Evolutionary conservation across 2,329 filamentous ascomycete species (phyloP).

Genomic region (Raffaelea deltoideospora): DNA sequence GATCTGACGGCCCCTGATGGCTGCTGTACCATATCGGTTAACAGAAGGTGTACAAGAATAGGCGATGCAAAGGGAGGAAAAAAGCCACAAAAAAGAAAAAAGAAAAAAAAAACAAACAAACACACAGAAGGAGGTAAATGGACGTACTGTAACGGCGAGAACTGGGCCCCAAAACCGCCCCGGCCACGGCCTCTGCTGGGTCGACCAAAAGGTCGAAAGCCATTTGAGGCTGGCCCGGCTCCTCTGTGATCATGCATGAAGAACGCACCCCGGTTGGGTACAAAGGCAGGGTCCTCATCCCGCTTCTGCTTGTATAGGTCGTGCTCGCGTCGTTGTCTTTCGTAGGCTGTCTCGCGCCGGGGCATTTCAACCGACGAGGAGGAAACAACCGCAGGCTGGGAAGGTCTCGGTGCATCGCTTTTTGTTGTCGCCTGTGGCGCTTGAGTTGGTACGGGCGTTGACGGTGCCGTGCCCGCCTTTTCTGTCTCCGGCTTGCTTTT

Average conservation of each 20-base stretch:
- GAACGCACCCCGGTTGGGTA: constrained; percentile 86
- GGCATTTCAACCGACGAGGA: constrained; percentile 3
- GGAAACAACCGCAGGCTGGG: constrained; percentile 19
- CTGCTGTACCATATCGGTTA: constrained; percentile 12
- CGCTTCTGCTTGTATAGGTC: constrained; percentile 81
- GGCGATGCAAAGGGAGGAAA: not conserved
- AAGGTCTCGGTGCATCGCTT: too few species aligned
- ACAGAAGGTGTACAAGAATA: not conserved
- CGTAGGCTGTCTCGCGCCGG: constrained; percentile 38
- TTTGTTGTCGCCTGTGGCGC: too few species aligned
- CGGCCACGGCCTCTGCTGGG: constrained; percentile 45
- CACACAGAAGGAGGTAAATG: too few species aligned
- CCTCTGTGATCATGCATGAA: constrained; percentile 93
- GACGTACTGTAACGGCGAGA: constrained; percentile 49
- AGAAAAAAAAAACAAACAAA: not conserved
- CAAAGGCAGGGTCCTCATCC: constrained; percentile 82
- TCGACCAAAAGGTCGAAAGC: constrained; percentile 55
- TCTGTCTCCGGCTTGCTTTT: too few species aligned
- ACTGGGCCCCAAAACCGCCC: constrained; percentile 39
- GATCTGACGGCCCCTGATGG: constrained; percentile 28
- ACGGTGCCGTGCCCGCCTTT: too few species aligned
- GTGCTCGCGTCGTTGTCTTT: constrained; percentile 68
- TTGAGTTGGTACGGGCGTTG: too few species aligned
- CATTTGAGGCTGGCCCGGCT: constrained; percentile 60
- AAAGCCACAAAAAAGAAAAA: constrained; percentile 1